Base-by-base conservation (phyloP, 2,329 filamentous ascomycete genomes). In the Sphaerulina vaccinii region DNA sequence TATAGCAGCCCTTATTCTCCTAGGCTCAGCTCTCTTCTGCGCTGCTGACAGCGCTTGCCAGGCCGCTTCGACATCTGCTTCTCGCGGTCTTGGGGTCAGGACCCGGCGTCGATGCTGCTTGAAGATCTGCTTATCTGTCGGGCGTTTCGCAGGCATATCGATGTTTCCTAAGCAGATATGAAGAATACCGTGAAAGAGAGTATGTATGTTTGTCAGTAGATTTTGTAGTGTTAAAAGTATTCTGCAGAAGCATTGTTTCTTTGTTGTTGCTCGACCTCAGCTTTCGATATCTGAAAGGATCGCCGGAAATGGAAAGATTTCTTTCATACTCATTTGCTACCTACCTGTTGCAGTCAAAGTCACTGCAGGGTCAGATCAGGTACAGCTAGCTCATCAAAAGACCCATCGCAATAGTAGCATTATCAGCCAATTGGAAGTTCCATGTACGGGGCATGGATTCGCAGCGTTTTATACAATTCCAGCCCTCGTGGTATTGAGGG, bases 61-160 rank as follows among this genome's bases (percentile, higher is more conserved):
- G 8, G 22, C 7, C 6, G 29, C 21, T 15, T 23, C 22, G 5
- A 19, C 5, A 5, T 15, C 36, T 7, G 21, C 5, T 32, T 33
- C 16, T 13, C 18, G 13, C 32, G 21, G 13, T 8, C 18, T 16
- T n/a, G n/a, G n/a, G n/a, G n/a, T n/a, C n/a, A n/a, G n/a, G n/a
- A n/a, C n/a, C n/a, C n/a, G n/a, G n/a, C 11, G 29, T 11, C 48
- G 22, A 33, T 45, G 48, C 10, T 43, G 8, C 37, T 21, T 45
- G 33, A 51, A 44, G 4, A 44, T 5, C 33, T 44, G 6, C 4
- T 11, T 27, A 29, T 42, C 18, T 16, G 15, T 38, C 15, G 3
- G n/a, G 13, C 35, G 35, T 5, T 18, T 38, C 16, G 35, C 11
- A 8, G 32, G 15, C 4, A 3, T 37, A 15, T 11, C 23, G n/a